Evolutionary conservation across 2,329 filamentous ascomycete species (phyloP), one percentile per base, ranked within the genome.

Genomic region (Neonectria hederae): DNA sequence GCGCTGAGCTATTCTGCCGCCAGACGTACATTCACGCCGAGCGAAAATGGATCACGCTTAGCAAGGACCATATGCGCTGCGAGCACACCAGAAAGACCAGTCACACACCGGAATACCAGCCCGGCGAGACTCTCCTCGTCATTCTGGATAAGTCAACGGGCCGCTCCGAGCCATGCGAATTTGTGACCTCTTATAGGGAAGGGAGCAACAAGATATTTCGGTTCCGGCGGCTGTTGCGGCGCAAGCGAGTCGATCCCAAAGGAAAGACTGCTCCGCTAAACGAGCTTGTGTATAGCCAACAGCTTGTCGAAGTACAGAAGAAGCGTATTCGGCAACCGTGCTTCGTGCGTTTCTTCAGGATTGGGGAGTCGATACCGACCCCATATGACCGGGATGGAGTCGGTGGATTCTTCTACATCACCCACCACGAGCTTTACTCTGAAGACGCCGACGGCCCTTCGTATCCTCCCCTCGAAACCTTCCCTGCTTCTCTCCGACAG

Each of bases 361-460:
- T 74, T 1, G 70, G 72, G 0, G 79, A 86, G 10, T 61, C 71
- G 0, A 82, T 94, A 3, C 84, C 87, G 0, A 77, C 82, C 0
- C 91, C 91, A 0, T 96, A 94, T 74, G 81, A 88, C 67, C 82
- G 87, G 1, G 79, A 85, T 21, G 92, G 92, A 0, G 85, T 84
- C 0, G 91, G 89, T 0, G 87, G 91, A 65, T 84, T 85, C 17
- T 95, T 90, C 73, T 92, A 83, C 63, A 83, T 93, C 10, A 87
- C 84, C 0, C 81, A 83, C 52, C 68, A 75, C 35, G 58, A 72
- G 43, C 43, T 59, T 1, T 14, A 38, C 8, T 49, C 59, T 3
- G 40, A 65, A 32, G 60, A 17, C 9, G n/a, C 21, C 9, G 8
- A 64, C 13, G 38, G 32, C n/a, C 21, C 49, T 17, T 38, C 53